Conservation (phyloP, 768 basidiomycete genomes). For the Peribolospora baueri region DNA sequence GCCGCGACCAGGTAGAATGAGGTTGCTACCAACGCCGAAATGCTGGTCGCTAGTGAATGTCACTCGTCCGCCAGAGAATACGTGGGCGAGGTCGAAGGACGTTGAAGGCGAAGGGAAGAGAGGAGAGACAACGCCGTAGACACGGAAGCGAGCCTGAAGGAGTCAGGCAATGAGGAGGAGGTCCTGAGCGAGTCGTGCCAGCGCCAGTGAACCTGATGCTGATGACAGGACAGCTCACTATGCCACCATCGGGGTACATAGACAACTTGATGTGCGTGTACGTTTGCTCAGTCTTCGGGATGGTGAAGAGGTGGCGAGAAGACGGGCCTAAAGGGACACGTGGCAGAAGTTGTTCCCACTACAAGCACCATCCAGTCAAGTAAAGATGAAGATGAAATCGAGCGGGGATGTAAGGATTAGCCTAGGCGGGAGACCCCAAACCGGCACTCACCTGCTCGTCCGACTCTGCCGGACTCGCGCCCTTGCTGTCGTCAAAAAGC, state of each 20-base stretch:
- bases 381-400: too few species aligned
- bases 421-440: not conserved
- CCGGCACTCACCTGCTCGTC: conserved; percentile 4
- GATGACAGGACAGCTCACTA: conserved; percentile 26
- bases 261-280: conserved; percentile 64
- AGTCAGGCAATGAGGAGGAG: conserved; percentile 22
- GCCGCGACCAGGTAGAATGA: conserved; percentile 75
- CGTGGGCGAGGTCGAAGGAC: conserved; percentile 65
- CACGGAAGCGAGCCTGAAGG: conserved; percentile 49
- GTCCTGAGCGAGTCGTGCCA: conserved; percentile 1
- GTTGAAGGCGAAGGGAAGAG: conserved; percentile 5
- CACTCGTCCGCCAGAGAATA: conserved; percentile 66
- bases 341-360: conserved; percentile 63
- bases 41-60: conserved; percentile 79
- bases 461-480: conserved; percentile 1
- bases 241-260: conserved; percentile 93
- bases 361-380: too few species aligned
- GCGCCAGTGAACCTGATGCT: too few species aligned
- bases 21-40: conserved; percentile 71
- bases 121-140: conserved; percentile 46
- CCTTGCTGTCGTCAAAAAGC: conserved; percentile 4
- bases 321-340: conserved; percentile 52
- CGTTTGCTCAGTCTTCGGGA: conserved; percentile 29
- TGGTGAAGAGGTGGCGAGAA: conserved; percentile 67
- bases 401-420: not conserved